Evolutionary conservation across 805 yeast genomes (phyloP), one percentile per base, ranked within the genome.

Genomic region (Metschnikowia reukaufii): DNA sequence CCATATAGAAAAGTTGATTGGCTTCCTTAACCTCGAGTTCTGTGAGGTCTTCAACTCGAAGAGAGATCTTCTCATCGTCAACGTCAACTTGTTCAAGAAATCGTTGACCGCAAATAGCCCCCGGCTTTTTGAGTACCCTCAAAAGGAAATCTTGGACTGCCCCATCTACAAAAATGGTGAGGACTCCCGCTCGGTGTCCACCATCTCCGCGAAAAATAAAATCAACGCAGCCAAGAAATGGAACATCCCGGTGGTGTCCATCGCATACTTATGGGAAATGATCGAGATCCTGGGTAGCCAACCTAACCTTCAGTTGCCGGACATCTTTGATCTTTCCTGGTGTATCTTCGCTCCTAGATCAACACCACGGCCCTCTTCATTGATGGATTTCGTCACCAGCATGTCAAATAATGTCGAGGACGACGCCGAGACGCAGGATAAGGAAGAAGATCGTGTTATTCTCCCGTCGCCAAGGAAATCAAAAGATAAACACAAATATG

Each of bases 1-100:
- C 35, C 96, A 88, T 64, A 60, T 86, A 10, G 80, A 78, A 7
- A 85, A 86, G 58, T 71, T 92, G 36, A 71, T 88, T 7, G 57
- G 68, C 16, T 59, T 76, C 23, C 56, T 86, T 19, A 82, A 84
- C 20, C 79, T 84, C 43, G 68, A 70, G 34, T 72, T 74, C 44
- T 66, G 73, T 39, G 79, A 75, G 0, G 67, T 76, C 2, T 67
- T 88, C 45, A 75, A 77, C 3, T 57, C 71, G 4, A 65, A 69
- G 9, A 67, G 86, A 34, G 86, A 85, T 54, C 58, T 84, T 13
- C 66, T 88, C 27, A 66, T 88, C 2, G 68, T 81, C 21, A 81
- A 82, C 56, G 63, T 78, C 36, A 66, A 75, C 31, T 54, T 78
- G 6, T 64, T 82, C 48, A 76, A 76, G 18, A 45, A 52, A 7